Conservation (phyloP, 2,329 filamentous ascomycete species). For the Setomelanomma holmii region DNA sequence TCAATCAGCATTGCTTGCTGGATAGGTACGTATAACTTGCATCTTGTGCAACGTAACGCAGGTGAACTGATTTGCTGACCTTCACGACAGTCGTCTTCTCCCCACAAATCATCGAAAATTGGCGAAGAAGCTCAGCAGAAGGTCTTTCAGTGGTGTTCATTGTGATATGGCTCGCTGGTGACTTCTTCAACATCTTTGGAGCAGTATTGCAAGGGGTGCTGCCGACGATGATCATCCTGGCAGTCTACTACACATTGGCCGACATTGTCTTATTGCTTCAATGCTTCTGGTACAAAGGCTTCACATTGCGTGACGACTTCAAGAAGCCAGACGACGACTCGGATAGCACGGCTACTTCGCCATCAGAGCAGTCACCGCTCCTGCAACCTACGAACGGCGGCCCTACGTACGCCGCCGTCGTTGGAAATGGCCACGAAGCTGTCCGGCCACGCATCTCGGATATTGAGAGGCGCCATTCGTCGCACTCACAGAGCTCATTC, state of each 20-base stretch:
- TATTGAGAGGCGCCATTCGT: constrained; percentile 38
- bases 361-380: constrained; percentile 47
- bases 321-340: constrained; percentile 31
- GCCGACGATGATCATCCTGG: constrained; percentile 95
- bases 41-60: neutral
- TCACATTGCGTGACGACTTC: constrained; percentile 55
- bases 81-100: constrained; percentile 77
- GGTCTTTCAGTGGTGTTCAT: constrained; percentile 91
- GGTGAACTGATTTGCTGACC: constrained; percentile 13
- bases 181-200: constrained; percentile 97
- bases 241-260: constrained; percentile 90
- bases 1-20: constrained; percentile 97
- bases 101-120: constrained; percentile 96
- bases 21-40: constrained; percentile 60
- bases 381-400: constrained; percentile 39
- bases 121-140: constrained; percentile 82
- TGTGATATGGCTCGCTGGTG: constrained; percentile 88
- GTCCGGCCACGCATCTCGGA: constrained; percentile 47
- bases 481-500: constrained; percentile 44
- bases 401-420: constrained; percentile 21
- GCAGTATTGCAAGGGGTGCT: constrained; percentile 88
- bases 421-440: constrained; percentile 28
- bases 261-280: constrained; percentile 88
- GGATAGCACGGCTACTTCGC: constrained; percentile 32
- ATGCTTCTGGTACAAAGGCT: constrained; percentile 95